Evolutionary conservation across 192 early-diverging fungal species (phyloP), one percentile per base, ranked within the genome.

Genomic region (Linnemannia schmuckeri): DNA sequence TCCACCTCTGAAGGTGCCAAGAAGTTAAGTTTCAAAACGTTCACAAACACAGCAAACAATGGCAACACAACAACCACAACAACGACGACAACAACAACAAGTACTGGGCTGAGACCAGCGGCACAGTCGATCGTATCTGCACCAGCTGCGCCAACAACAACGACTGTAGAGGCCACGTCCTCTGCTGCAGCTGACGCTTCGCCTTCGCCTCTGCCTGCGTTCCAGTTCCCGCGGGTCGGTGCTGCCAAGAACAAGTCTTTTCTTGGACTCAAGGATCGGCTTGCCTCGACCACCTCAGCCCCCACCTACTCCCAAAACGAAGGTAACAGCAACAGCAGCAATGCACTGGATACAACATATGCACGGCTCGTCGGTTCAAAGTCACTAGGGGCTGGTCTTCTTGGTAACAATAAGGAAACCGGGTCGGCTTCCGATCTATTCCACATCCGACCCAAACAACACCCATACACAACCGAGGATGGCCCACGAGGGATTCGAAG

Each of bases 401-500:
- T 15, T 44, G 63, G 47, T 30, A 20, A 61, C 38, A 30, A 80
- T n/a, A 66, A 22, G 15, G 30, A 70, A 35, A 46, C 22, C 40
- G 74, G 72, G 20, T 42, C 41, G 18, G 6, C 72, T n/a, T 70
- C 83, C 10, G 85, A 81, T 69, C 63, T 87, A 54, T 72, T 76
- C 7, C 75, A 81, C 41, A 66, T 87, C 52, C 85, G 80, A 24
- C 85, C 79, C 12, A 87, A 81, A 47, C 84, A 80, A 27, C 75
- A 70, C 41, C 79, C 79, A 13, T 66, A 87, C n/a, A 87, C 76
- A 0, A 87, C 85, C 3, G 30, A 70, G 20, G 77, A 76, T 3
- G 85, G 85, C 0, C 85, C 85, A 8, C 41, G 85, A 49, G 85
- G 68, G 68, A 87, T 87, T 42, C 70, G 74, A 81, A 74, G 57